phyloP scores from a whole-genome alignment of 2,329 filamentous ascomycete genomes.

The Tolypocladium guangdongense region DNA sequence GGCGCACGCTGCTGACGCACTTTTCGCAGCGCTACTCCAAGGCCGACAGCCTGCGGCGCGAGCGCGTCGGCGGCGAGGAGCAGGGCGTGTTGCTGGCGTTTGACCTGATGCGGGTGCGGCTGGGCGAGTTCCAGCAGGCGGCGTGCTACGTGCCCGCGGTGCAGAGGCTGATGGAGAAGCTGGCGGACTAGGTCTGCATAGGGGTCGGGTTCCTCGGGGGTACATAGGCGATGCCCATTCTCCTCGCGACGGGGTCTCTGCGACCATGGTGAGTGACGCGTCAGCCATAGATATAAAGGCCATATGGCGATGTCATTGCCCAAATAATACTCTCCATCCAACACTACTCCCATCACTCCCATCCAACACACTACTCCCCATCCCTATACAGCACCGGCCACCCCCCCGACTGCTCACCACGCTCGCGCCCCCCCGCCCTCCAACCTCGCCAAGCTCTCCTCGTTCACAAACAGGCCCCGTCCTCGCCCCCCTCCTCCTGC shows the following conservation, averaged over 20 bases:
- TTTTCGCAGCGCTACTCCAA: constrained; percentile 93
- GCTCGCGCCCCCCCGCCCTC: neutral
- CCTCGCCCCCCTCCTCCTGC: neutral
- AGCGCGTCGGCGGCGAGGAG: constrained; percentile 13
- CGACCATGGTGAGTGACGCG: no score
- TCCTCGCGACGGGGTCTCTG: neutral
- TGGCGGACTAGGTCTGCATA: constrained; percentile 4
- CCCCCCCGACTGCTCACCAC: neutral
- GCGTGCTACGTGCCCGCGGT: constrained; percentile 52
- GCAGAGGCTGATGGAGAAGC: constrained; percentile 35
- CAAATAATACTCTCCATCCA: no score
- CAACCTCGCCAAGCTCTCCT: neutral
- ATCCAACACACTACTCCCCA: neutral
- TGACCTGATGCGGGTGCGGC: constrained; percentile 65
- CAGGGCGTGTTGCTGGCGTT: constrained; percentile 56
- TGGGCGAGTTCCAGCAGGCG: constrained; percentile 59
- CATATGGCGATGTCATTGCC: no score
- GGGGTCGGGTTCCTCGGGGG: neutral
- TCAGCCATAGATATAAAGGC: neutral
- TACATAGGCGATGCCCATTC: neutral
- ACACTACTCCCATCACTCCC: no score
- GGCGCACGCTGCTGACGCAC: constrained; percentile 76
- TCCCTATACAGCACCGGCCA: neutral
- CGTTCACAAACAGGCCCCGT: neutral
- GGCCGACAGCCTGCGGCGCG: constrained; percentile 19